These are phyloP conservation scores for Chrysanthemum makinoi DNA, from an alignment of 129 eudicot genomes.

Conservation along the genomic window DNA sequence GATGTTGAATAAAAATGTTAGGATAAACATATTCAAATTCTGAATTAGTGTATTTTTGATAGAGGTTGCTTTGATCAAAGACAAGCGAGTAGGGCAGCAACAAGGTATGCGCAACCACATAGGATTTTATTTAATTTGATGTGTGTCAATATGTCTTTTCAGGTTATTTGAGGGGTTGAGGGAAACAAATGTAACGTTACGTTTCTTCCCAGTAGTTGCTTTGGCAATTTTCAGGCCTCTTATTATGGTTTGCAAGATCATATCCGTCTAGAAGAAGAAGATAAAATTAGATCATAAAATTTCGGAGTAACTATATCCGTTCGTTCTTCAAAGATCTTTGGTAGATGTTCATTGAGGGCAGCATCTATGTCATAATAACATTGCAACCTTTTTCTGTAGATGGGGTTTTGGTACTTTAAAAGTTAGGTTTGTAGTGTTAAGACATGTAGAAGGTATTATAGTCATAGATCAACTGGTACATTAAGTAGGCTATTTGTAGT, in stretches of 20 bases:
- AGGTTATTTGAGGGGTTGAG: slow-evolving; percentile 75
- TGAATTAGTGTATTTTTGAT: too few species aligned
- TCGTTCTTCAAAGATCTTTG: slow-evolving; percentile 1
- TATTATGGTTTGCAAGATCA: slow-evolving; percentile 41
- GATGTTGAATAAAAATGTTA: too few species aligned
- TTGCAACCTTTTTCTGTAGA: slow-evolving; percentile 29
- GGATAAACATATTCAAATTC: too few species aligned
- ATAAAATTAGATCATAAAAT: slow-evolving; percentile 40
- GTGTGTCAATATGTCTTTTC: slow-evolving; percentile 53
- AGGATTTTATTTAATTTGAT: slow-evolving; percentile 21
- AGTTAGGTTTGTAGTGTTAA: slow-evolving; percentile 30
- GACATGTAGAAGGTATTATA: slow-evolving; percentile 27
- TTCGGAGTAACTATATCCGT: slow-evolving; percentile 20
- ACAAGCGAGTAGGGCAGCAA: slow-evolving; percentile 90
- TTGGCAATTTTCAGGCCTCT: slow-evolving; percentile 31
- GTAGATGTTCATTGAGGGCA: slow-evolving; percentile 34
- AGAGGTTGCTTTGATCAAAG: slow-evolving; percentile 95
- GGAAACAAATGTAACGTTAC: slow-evolving; percentile 66
- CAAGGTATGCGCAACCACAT: slow-evolving; percentile 69
- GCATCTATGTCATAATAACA: slow-evolving; percentile 24
- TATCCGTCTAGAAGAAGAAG: slow-evolving; percentile 61
- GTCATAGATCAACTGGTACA: slow-evolving; percentile 31
- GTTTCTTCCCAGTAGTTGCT: slow-evolving; percentile 61
- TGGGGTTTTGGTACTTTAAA: slow-evolving; percentile 22
- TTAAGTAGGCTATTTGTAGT: slow-evolving; percentile 30